phyloP scores from a whole-genome alignment of 2,329 filamentous ascomycete genomes.

The Aschersonia sp. region DNA sequence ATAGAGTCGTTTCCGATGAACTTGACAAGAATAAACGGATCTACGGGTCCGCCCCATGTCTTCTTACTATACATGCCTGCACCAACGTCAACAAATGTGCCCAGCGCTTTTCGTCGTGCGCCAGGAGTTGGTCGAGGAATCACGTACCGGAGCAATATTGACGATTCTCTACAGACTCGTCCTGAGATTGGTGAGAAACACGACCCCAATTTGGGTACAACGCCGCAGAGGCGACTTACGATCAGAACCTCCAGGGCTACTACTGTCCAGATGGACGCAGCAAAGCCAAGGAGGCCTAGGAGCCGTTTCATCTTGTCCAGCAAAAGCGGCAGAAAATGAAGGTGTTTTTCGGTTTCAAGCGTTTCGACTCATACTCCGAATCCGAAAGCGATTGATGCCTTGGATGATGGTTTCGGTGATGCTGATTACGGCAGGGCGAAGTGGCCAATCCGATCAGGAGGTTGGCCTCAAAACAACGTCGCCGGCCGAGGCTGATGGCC shows the following conservation, averaged over 20 bases:
- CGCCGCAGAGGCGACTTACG: slow-evolving; percentile 6
- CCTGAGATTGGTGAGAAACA: slow-evolving; percentile 28
- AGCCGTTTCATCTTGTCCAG: slow-evolving; percentile 30
- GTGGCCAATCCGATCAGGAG: too few species aligned
- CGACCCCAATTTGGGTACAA: background rate
- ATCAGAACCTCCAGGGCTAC: slow-evolving; percentile 43
- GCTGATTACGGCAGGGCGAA: background rate
- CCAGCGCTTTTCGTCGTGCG: background rate
- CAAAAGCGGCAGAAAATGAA: too few species aligned
- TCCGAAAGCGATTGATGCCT: background rate
- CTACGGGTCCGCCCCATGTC: slow-evolving; percentile 74
- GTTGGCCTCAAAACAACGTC: too few species aligned
- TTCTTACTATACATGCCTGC: slow-evolving; percentile 87
- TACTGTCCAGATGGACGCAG: slow-evolving; percentile 37
- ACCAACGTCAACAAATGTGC: background rate
- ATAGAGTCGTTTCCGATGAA: slow-evolving; percentile 47
- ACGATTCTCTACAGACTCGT: slow-evolving; percentile 59
- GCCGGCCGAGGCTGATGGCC: too few species aligned
- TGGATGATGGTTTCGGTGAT: background rate
- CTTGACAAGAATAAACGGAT: slow-evolving; percentile 79
- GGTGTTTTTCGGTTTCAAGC: background rate
- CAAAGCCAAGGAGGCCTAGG: slow-evolving; percentile 35
- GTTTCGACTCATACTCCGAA: background rate
- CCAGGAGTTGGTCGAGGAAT: background rate
- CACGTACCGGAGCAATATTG: slow-evolving; percentile 61